phyloP scores from a whole-genome alignment of 495 filamentous ascomycete species.

The Aspergillus hancockii region DNA sequence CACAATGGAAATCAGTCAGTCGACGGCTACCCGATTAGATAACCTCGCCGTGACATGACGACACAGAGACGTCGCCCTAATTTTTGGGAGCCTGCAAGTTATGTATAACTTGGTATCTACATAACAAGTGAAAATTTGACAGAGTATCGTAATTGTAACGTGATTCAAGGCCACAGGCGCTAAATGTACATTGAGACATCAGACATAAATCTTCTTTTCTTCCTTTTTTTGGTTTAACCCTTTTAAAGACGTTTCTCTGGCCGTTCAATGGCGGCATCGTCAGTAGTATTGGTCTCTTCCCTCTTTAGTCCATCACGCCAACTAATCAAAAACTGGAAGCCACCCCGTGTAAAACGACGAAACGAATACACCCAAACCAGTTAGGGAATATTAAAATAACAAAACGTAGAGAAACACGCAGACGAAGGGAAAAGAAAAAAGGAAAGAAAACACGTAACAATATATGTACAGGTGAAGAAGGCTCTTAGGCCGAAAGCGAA shows the following conservation, averaged over 20 bases:
- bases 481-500: too few species aligned
- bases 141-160: background rate
- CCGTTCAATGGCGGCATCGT: background rate
- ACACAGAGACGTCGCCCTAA: background rate
- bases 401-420: conserved; percentile 14
- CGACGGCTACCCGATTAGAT: background rate
- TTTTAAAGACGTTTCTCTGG: background rate
- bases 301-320: conserved; percentile 4
- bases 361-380: conserved; percentile 8
- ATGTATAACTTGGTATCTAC: too few species aligned
- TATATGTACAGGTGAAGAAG: conserved; percentile 42
- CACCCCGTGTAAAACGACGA: background rate
- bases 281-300: background rate
- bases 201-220: conserved; percentile 6
- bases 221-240: background rate
- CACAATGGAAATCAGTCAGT: background rate
- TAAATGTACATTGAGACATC: conserved; percentile 15
- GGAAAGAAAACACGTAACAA: conserved; percentile 2
- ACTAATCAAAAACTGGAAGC: background rate
- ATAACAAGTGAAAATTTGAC: background rate
- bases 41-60: background rate
- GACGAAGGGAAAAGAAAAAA: conserved; percentile 21
- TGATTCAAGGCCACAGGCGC: conserved; percentile 9
- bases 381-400: conserved; percentile 10
- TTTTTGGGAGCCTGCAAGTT: too few species aligned